Evolutionary conservation across 345 rosid species (phyloP), one percentile per base, ranked within the genome.

Genomic region (Rubroshorea leprosula): DNA sequence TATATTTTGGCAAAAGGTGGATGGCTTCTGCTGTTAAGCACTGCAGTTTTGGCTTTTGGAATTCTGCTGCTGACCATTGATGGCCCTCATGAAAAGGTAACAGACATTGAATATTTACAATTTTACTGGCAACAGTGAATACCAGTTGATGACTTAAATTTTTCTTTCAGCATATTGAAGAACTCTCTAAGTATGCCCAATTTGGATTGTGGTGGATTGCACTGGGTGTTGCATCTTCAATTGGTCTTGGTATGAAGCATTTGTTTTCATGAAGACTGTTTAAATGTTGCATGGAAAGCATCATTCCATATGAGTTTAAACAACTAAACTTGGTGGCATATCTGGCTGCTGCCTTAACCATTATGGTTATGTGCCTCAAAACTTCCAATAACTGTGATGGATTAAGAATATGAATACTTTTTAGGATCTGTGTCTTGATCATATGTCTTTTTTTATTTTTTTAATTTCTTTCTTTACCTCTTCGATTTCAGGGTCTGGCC

Each of bases 211-310:
- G 98, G 98, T 91, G 98, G 98, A 49, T 79, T 21, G 81, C 83
- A 6, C 87, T 91, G 65, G 98, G 98, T 39, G 90, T 87, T 63
- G 98, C 96, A 60, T 91, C 98, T 57, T 91, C 98, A 21, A 91
- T 91, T 63, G 98, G 98, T 72, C 96, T 91, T 57, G 98, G 98
- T 91, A 76, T 82, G 88, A 22, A 19, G 0, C 51, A 1, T 11
- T 49, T 52, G 38, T n/a, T 22, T n/a, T 38, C 43, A 16, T 18
- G 53, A 2, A 35, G 41, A 35, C 18, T 9, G 13, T 19, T 4
- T 49, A 13, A 49, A 9, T 4, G 18, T 20, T 35, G 41, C 3
- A 8, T 35, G 1, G 9, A 10, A 35, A 35, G 7, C 12, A 10
- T 35, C 12, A 8, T 35, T 35, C 41, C 41, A 1, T 35, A 1